These are phyloP conservation scores for Naganishia randhawae DNA, from an alignment of 768 basidiomycete genomes.

Conservation along the genomic window DNA sequence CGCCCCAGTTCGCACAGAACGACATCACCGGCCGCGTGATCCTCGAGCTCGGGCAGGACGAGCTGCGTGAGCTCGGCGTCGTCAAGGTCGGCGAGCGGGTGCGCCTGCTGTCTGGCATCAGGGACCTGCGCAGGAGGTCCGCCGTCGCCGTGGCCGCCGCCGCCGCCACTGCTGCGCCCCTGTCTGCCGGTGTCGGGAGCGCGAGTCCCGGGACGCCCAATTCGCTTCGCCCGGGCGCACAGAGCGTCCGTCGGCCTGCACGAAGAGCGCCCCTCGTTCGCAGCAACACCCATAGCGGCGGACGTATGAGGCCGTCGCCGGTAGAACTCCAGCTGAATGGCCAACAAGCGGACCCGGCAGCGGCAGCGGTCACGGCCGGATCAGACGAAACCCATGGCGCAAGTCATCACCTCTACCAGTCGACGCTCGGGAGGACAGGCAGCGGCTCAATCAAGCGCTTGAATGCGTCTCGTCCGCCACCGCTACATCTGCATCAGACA, in stretches of 20 bases:
- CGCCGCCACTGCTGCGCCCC: constrained; percentile 32
- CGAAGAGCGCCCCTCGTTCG: background rate
- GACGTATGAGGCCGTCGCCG: background rate
- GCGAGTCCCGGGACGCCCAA: constrained; percentile 33
- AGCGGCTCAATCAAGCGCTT: constrained; percentile 50
- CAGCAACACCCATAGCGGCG: background rate
- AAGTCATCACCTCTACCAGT: background rate
- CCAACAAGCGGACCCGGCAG: background rate
- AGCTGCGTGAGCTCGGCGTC: constrained; percentile 86
- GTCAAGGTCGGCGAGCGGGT: constrained; percentile 85
- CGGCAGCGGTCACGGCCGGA: background rate
- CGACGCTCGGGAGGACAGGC: constrained; percentile 5
- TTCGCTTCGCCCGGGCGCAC: background rate
- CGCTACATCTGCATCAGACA: constrained; percentile 64
- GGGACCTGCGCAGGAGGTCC: constrained; percentile 65
- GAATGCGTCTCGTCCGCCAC: constrained; percentile 67
- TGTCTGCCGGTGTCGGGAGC: constrained; percentile 27
- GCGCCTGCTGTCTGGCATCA: constrained; percentile 79
- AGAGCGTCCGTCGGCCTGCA: background rate
- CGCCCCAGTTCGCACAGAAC: constrained; percentile 68
- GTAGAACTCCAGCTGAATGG: constrained; percentile 18
- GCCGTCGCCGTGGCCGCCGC: constrained; percentile 39
- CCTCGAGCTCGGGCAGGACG: constrained; percentile 80
- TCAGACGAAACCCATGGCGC: background rate
- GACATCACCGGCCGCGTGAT: constrained; percentile 90